Base-by-base conservation (phyloP, 495 filamentous ascomycete genomes). In the Bombardia bombarda region DNA sequence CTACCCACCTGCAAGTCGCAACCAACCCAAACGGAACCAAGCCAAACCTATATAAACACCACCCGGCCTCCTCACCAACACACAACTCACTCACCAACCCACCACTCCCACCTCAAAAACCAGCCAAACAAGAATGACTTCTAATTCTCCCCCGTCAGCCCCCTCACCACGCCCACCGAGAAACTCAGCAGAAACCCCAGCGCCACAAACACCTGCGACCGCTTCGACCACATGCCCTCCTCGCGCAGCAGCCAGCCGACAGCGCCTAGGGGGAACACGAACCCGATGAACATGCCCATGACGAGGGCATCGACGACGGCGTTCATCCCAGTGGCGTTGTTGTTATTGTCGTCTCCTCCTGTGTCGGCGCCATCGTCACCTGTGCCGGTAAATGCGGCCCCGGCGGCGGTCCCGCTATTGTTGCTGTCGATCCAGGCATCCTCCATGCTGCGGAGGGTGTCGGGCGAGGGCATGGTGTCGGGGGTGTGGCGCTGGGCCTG, bases 391-490 rank as follows among this genome's bases (percentile, higher is more conserved):
- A 9, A 21, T 2, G 28, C 20, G 4, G 6, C n/a, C n/a, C 17
- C 26, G 1, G 26, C 7, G 26, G n/a, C 32, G 22, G 13, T 55
- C 21, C 62, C 67, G 30, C 49, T 51, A 30, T 69, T 69, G 43
- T 81, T 81, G 50, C 79, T 80, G 45, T 98, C 92, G 51, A 98
- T 83, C 92, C 92, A 98, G 9, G 82, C 70, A 49, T 98, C 90
- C 55, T 98, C 92, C 46, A 96, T 82, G 46, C 43, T 74, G 56
- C 49, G 73, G 62, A 71, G 60, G 9, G 60, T 62, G 52, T 65
- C 60, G 3, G 74, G 70, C 36, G 65, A 70, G 6, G 89, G 89
- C 83, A 94, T 86, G 1, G 83, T 86, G 57, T 93, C 87, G 7
- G 84, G 86, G 7, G 89, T 92, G 43, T 84, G 80, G 7, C 83